Base-by-base conservation (phyloP, 139 green algal species). In the Prasinococcaceae sp. region DNA sequence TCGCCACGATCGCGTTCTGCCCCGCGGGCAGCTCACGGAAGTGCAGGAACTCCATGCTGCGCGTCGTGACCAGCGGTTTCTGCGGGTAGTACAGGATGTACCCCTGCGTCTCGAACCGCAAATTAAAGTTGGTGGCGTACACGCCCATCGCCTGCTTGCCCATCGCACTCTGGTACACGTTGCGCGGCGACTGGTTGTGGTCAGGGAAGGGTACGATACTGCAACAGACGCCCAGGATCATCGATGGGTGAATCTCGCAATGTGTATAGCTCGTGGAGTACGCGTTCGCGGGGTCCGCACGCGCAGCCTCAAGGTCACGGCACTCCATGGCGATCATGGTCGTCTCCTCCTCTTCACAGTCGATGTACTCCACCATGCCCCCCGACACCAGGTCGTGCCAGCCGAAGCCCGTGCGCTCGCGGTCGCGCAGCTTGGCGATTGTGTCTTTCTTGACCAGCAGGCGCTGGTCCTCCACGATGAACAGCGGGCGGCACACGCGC, bases 161-260 rank as follows among this genome's bases (percentile, higher is more conserved):
- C 70, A 79, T 97, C 47, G 89, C 89, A 1, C 50, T 79, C 72
- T 94, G 86, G 63, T 95, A 95, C 12, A 84, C 90, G 70, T 94
- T 96, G 26, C 90, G 78, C 2, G 92, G 70, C 22, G 55, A 65
- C 63, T 76, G 65, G 72, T 99, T 99, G 86, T 99, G 92, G 69
- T 99, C 88, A 1, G 90, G 88, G 78, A 99, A 99, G 30, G 92
- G 92, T 48, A 99, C 93, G 70, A 97, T 98, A 52, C 79, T 92
- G 2, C 79, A 90, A 60, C 86, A 96, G 36, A 98, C 85, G 28
- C 92, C 92, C 47, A 99, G 75, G 71, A 98, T 95, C 85, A 98
- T 92, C 39, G 77, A 73, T 0, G 92, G 92, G 69, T 99, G 86
- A 56, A 99, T 92, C 78, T 99, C 92, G 58, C 84, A 93, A 70